Conservation (phyloP, 768 basidiomycete genomes). For the Stropharia rugosoannulata region DNA sequence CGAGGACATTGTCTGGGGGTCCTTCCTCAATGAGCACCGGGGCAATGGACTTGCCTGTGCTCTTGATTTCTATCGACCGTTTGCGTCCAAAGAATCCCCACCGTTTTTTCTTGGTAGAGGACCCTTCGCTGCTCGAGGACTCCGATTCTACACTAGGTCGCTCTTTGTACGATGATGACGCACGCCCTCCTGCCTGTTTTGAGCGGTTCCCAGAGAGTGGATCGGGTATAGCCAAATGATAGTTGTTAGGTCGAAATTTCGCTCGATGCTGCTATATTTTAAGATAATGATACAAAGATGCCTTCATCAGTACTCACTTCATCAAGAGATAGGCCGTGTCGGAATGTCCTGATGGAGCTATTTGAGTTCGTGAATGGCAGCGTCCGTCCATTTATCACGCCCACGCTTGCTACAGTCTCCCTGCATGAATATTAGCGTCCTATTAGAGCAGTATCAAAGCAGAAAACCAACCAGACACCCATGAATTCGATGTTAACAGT, state of each 20-base stretch:
- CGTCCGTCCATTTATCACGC: constrained; percentile 53
- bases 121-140: background rate
- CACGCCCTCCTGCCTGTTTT: too few species aligned
- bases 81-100: constrained; percentile 15
- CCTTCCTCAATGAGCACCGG: constrained; percentile 12
- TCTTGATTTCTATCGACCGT: constrained; percentile 4
- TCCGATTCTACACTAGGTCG: background rate
- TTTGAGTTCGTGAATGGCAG: constrained; percentile 72
- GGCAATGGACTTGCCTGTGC: constrained; percentile 13
- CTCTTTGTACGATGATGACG: background rate
- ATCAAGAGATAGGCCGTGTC: constrained; percentile 78
- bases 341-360: constrained; percentile 62
- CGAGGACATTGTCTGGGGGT: constrained; percentile 49
- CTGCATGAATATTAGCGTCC: constrained; percentile 27
- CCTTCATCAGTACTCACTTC: constrained; percentile 46
- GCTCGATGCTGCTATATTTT: constrained; percentile 49
- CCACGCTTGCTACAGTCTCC: constrained; percentile 83
- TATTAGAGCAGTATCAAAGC: constrained; percentile 12
- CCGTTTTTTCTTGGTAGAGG: constrained; percentile 10
- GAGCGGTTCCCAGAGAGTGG: background rate
- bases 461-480: constrained; percentile 63
- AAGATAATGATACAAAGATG: background rate
- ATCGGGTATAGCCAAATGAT: constrained; percentile 32
- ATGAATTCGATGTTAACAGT: constrained; percentile 75
- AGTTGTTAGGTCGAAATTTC: constrained; percentile 64